Base-by-base conservation (phyloP, 768 basidiomycete genomes). In the Panaeolus cyanescens region DNA sequence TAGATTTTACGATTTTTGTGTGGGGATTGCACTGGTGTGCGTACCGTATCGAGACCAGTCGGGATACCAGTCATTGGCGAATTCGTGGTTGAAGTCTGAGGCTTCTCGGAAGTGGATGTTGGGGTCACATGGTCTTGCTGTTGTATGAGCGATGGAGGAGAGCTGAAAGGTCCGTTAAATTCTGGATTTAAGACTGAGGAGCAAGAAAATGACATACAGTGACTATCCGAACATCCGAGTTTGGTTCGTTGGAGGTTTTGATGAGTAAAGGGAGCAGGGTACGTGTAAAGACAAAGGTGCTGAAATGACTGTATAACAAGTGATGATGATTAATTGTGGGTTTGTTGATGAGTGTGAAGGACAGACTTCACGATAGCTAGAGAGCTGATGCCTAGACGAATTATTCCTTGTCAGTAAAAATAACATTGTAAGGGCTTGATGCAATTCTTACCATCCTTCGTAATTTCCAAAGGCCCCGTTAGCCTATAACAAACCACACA, bases 161-260 rank as follows among this genome's bases (percentile, higher is more conserved):
- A 75, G 56, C 36, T 57, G 32, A 9, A 57, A 22, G 28, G 28
- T 22, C 25, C 5, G 39, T 37, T 12, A 33, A 56, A 20, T 22
- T 32, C 10, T 6, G 55, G 32, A n/a, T 31, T 10, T 19, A 30
- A 31, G 13, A 64, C 79, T 55, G 55, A 9, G 30, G 9, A 19
- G 72, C 82, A 39, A 10, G 57, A 10, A 17, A 32, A 28, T 8
- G 28, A 25, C 3, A 4, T 61, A 88, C 87, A 58, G 83, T 80
- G 9, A 89, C 77, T 13, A 90, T 77, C 17, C 88, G 82, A 53
- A 88, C 87, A 61, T 90, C 89, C 0, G 85, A 77, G 22, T 73
- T 72, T 0, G 78, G 71, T 50, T 79, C 70, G 17, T 75, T 63
- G 0, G 85, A 81, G 1, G 89, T 89, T 56, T 74, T 70, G 37